Base-by-base conservation (phyloP, 176 grass and related monocot genomes). In the Thinopyrum elongatum region DNA sequence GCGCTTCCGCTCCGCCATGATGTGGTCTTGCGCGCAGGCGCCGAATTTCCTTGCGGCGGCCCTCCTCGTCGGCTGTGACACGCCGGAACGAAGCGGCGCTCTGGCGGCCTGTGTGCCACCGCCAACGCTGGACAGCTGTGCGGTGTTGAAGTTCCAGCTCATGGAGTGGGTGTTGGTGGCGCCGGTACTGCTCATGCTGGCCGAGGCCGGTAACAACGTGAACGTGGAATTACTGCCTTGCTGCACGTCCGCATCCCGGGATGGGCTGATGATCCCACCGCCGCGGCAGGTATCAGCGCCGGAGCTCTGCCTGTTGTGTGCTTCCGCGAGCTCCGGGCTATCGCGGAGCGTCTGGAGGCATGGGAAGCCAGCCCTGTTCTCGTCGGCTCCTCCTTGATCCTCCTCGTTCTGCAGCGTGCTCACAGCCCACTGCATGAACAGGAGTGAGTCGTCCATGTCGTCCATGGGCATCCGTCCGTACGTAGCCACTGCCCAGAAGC, bases 1-100 rank as follows among this genome's bases (percentile, higher is more conserved):
- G 19, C 92, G 69, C 86, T 84, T 88, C 31, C 92, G 65, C 79
- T 94, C 92, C 4, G 92, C 89, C 61, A 94, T 80, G 36, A 91
- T 82, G 82, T 94, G 92, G 36, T 89, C 89, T 21, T 87, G 88
- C 7, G 81, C 87, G 38, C n/a, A 66, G 27, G 59, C 90, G 83
- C 21, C 61, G 46, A 16, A 3, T 46, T 46, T 41, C 63, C 39
- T 85, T 49, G 53, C 16, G 23, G 22, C n/a, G 30, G 63, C 30
- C 29, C 63, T 78, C 83, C 73, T 85, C 34, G 33, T 39, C 60
- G 39, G 86, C 8, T 28, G 75, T 3, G 28, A 64, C 38, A 33
- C 33, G 83, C 8, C 4, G 35, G 59, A 21, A 55, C 29, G 25
- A 51, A 28, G 14, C 60, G 8, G 7, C 39, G 26, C 9, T 63